These are phyloP conservation scores for Capsella bursapastoris DNA, from an alignment of 345 rosid species.

Conservation along the genomic window DNA sequence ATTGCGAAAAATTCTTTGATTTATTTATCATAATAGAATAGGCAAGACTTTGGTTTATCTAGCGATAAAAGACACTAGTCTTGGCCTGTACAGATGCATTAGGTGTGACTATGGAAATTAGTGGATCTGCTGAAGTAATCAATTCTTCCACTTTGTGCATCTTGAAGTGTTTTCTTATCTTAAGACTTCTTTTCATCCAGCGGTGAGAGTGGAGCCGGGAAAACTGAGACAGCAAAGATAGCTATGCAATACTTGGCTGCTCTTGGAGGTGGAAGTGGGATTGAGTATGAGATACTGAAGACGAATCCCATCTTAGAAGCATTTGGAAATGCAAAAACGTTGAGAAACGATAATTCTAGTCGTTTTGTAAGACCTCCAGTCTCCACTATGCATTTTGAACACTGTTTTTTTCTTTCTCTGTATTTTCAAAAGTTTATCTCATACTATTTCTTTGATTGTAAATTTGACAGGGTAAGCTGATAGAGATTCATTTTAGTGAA, in stretches of 20 bases:
- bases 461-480: slow-evolving; percentile 72
- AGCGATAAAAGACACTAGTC: not conserved
- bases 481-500: slow-evolving; percentile 96
- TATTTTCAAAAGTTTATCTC: slow-evolving; percentile 17
- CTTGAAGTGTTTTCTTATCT: slow-evolving; percentile 28
- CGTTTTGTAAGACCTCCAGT: slow-evolving; percentile 77
- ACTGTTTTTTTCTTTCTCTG: not conserved
- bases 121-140: slow-evolving; percentile 2
- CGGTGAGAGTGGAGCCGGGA: slow-evolving; percentile 99
- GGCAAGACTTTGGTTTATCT: too few species aligned
- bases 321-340: slow-evolving; percentile 96
- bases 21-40: too few species aligned
- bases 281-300: slow-evolving; percentile 92
- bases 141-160: slow-evolving; percentile 25
- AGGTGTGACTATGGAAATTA: slow-evolving; percentile 12
- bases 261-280: slow-evolving; percentile 99
- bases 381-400: not conserved
- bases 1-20: too few species aligned
- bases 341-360: slow-evolving; percentile 94
- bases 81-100: slow-evolving; percentile 12
- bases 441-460: slow-evolving; percentile 20
- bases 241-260: slow-evolving; percentile 99
- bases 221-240: slow-evolving; percentile 98
- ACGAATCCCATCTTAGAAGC: slow-evolving; percentile 97
- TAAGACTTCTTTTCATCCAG: slow-evolving; percentile 53